Conservation (phyloP, 1,284 basidiomycete species). For the Butyriboletus appendiculatus region DNA sequence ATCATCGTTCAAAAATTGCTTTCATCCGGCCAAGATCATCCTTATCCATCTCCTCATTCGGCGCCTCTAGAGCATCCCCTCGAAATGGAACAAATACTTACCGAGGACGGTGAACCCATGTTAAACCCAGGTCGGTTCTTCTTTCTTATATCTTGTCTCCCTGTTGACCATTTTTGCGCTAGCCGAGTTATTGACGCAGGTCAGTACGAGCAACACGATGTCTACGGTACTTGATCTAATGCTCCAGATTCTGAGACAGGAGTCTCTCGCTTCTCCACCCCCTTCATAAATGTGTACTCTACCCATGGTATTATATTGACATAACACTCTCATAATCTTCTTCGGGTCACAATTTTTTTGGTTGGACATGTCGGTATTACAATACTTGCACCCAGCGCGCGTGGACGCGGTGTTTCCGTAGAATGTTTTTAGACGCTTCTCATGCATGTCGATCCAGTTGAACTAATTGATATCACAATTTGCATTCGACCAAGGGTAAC, state of each 20-base stretch:
- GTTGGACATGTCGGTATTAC: constrained; percentile 22
- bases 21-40: constrained; percentile 19
- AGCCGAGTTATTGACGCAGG: constrained; percentile 68
- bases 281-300: constrained; percentile 43
- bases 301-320: constrained; percentile 19
- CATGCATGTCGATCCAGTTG: not conserved
- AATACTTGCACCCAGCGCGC: constrained; percentile 24
- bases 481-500: not conserved
- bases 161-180: constrained; percentile 2
- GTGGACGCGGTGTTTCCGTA: constrained; percentile 16
- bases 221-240: constrained; percentile 33
- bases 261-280: constrained; percentile 62
- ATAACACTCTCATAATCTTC: constrained; percentile 17
- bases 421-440: constrained; percentile 17
- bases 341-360: constrained; percentile 11
- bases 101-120: constrained; percentile 65
- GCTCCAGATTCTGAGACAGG: constrained; percentile 40
- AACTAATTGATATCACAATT: constrained; percentile 28
- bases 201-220: constrained; percentile 30
- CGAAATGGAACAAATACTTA: constrained; percentile 53
- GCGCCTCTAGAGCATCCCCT: constrained; percentile 30
- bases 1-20: constrained; percentile 20
- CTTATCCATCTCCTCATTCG: constrained; percentile 24
- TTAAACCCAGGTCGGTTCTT: constrained; percentile 56
- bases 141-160: not conserved